These are phyloP conservation scores for Cruciata laevipes DNA, from an alignment of 257 asterid species.

Conservation along the genomic window DNA sequence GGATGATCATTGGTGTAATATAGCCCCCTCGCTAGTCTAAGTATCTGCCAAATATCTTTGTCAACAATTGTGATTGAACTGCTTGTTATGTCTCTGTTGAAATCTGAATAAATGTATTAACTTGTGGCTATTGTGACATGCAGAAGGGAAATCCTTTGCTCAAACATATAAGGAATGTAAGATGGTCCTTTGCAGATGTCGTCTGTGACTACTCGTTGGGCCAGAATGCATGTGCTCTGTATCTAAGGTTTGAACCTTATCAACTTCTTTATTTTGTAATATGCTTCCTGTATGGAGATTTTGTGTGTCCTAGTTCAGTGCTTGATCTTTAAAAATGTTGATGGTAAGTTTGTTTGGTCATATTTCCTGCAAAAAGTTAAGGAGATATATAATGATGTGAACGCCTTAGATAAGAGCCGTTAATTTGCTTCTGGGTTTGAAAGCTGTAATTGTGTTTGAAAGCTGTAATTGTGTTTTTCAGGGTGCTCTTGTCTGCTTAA, in stretches of 20 bases:
- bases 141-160: conserved; percentile 98
- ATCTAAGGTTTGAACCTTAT: conserved; percentile 56
- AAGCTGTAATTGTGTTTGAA: not conserved
- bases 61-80: not conserved
- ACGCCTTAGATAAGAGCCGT: not conserved
- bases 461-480: not conserved
- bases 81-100: not conserved
- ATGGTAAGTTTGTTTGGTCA: not conserved
- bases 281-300: not conserved
- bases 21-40: not conserved
- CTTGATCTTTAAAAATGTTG: not conserved
- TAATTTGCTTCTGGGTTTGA: not conserved
- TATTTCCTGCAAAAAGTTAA: not conserved
- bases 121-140: conserved; percentile 17
- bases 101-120: not conserved
- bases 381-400: not conserved
- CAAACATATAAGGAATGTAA: conserved; percentile 84
- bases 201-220: conserved; percentile 81
- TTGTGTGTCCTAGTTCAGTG: not conserved
- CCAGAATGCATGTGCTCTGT: conserved; percentile 75
- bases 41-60: not conserved
- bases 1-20: not conserved
- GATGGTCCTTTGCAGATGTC: conserved; percentile 84
- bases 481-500: not conserved
- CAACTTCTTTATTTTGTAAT: not conserved